Percentiles rank a stretch among this genome's conserved stretches.
phyloP scores from a whole-genome alignment of 1,284 basidiomycete species.

The Ganoderma resinaceum region DNA sequence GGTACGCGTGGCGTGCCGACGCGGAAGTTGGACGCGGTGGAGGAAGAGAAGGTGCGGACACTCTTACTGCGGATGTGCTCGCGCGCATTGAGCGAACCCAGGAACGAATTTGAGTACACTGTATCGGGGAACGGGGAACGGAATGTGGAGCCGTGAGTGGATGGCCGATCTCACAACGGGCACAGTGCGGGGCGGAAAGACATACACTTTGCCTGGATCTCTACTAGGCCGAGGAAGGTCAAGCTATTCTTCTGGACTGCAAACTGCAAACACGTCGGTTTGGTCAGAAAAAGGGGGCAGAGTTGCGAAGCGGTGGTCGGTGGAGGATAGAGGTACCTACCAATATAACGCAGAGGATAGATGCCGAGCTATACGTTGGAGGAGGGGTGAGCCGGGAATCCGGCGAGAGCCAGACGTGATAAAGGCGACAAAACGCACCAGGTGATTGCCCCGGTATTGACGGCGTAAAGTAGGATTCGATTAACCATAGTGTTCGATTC shows the following conservation, averaged over 20 bases:
- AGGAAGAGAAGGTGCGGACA: constrained; percentile 18
- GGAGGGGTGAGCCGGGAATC: neutral
- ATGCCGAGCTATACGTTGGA: constrained; percentile 19
- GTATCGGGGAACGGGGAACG: neutral
- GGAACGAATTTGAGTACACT: constrained; percentile 32
- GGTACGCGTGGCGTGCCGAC: constrained; percentile 17
- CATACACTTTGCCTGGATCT: constrained; percentile 29
- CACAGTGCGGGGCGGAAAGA: neutral
- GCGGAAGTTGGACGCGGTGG: constrained; percentile 8
- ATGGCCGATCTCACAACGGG: neutral
- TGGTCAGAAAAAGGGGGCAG: neutral
- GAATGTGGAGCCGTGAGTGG: neutral
- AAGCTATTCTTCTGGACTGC: constrained; percentile 28
- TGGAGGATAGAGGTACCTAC: constrained; percentile 10
- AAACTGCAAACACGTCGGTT: constrained; percentile 13
- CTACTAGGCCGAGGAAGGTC: constrained; percentile 29
- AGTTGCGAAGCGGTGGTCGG: neutral
- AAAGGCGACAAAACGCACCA: constrained; percentile 13
- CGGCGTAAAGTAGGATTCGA: constrained; percentile 26
- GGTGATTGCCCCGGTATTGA: constrained; percentile 32
- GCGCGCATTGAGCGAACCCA: constrained; percentile 31
- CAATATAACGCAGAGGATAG: constrained; percentile 27
- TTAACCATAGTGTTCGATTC: constrained; percentile 28
- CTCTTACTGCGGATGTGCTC: constrained; percentile 28
- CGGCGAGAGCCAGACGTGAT: neutral